A percentile compares a stretch with the other conserved stretches of the same genome.
Evolutionary conservation across 257 asterid genomes (phyloP).

Genomic region (Solanum neorickii): DNA sequence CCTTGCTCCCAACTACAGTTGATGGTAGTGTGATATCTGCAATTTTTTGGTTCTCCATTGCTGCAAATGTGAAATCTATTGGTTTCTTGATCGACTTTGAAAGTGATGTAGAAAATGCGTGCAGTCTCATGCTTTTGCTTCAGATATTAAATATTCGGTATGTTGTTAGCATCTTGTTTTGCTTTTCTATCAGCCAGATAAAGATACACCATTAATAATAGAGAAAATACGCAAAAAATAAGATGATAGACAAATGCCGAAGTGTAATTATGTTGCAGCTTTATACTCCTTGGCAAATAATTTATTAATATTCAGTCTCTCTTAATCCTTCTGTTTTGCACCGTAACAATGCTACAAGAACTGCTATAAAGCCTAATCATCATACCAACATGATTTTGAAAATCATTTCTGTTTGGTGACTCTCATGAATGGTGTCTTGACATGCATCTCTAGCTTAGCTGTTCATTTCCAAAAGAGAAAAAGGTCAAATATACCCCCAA

Average conservation of each 20-base stretch:
- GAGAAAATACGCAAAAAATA: neutral
- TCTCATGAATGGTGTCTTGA: neutral
- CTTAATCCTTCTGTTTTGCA: neutral
- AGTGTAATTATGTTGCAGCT: neutral
- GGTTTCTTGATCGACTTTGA: conserved; percentile 55
- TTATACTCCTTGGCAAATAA: neutral
- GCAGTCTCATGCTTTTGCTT: conserved; percentile 34
- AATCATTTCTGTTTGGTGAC: neutral
- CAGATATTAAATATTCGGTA: conserved; percentile 56
- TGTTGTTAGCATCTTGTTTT: conserved; percentile 12
- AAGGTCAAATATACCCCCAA: neutral
- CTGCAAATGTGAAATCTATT: conserved; percentile 37
- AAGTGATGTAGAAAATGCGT: conserved; percentile 39
- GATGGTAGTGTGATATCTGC: conserved; percentile 15
- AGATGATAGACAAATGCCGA: neutral
- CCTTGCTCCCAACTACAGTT: conserved; percentile 5
- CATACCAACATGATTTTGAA: neutral
- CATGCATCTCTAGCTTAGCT: neutral
- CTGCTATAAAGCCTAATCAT: neutral
- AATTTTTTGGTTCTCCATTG: conserved; percentile 44
- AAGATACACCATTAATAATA: neutral
- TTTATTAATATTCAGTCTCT: neutral
- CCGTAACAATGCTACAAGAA: neutral
- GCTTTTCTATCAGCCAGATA: neutral
- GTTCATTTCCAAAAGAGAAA: neutral